Base-by-base conservation (phyloP, 2,329 filamentous ascomycete species). In the Pyrenophora seminiperda region DNA sequence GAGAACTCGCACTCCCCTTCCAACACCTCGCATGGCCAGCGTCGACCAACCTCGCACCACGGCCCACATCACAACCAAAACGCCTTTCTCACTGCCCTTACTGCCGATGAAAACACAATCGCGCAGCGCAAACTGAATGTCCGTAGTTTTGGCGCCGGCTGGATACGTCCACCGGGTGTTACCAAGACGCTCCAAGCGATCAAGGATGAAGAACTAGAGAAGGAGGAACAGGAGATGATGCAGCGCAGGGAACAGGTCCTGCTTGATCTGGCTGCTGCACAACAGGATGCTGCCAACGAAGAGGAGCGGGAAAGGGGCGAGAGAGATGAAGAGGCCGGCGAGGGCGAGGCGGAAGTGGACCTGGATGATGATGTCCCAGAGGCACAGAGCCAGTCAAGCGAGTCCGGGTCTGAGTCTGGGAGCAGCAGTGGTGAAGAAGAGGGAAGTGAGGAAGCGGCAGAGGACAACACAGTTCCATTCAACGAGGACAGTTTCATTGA, bases 131-230 rank as follows among this genome's bases (percentile, higher is more conserved):
- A 92, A 66, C 76, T 84, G 39, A 91, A 93, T 59, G 88, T 97
- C 22, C 84, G 88, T 39, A 89, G 91, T 65, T 97, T 95, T 68
- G 94, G 94, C 53, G 89, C 87, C 59, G 83, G 83, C 36, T 99
- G 94, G 94, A 86, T 99, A 47, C 89, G 88, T 50, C 94, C 94
- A 0, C 91, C 91, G 0, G 94, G 93, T 6, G 82, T 96, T 47
- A 73, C 85, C 49, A 99, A 97, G 79, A 96, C 93, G 1, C 84
- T 96, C 52, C 87, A 95, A 68, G 91, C 95, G 56, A 84, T 91
- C 75, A 87, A 89, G 33, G 94, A 99, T 74, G 94, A 99, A 76
- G 85, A 87, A 59, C 83, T 89, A 9, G 94, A 99, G 77, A 83
- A 89, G 47, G 88, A 93, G 69, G 94, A 99, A 73, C 89, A 92